phyloP scores from a whole-genome alignment of 106 monocot species.

The Gastrodia elata region DNA sequence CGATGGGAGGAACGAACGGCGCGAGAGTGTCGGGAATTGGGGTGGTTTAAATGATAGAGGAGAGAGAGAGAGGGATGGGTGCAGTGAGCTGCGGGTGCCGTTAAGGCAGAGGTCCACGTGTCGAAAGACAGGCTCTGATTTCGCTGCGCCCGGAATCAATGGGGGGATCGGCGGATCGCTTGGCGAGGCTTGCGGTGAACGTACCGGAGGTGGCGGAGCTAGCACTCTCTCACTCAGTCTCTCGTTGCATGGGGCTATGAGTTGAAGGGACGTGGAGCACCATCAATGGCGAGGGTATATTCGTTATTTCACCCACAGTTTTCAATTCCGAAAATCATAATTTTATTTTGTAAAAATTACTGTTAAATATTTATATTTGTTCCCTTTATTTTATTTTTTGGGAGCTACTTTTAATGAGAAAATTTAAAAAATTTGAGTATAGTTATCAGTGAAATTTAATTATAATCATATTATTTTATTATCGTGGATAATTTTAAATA shows the following conservation, averaged over 20 bases:
- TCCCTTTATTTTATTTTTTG: too few relatives aligned
- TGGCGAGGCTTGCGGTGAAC: slow-evolving; percentile 1
- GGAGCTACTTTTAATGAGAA: too few relatives aligned
- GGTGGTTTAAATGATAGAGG: too few relatives aligned
- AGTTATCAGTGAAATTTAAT: too few relatives aligned
- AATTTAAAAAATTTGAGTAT: too few relatives aligned
- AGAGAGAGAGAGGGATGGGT: neutral
- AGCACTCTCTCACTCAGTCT: too few relatives aligned
- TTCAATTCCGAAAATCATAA: too few relatives aligned
- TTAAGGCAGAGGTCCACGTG: neutral
- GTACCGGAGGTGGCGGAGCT: slow-evolving; percentile 2
- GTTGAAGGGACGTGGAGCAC: slow-evolving; percentile 5
- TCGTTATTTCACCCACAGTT: neutral
- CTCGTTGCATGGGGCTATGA: slow-evolving; percentile 6
- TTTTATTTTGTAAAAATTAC: too few relatives aligned
- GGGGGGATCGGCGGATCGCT: neutral
- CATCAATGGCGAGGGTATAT: neutral
- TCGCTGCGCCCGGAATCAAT: neutral
- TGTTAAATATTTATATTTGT: too few relatives aligned
- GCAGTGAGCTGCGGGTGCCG: neutral
- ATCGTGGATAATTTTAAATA: too few relatives aligned
- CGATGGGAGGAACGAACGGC: neutral
- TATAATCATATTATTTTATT: too few relatives aligned
- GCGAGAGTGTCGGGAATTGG: too few relatives aligned
- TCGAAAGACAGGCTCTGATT: slow-evolving; percentile 11